Base-by-base conservation (phyloP, 202 grass and related monocot genomes). In the Panicum virgatum region DNA sequence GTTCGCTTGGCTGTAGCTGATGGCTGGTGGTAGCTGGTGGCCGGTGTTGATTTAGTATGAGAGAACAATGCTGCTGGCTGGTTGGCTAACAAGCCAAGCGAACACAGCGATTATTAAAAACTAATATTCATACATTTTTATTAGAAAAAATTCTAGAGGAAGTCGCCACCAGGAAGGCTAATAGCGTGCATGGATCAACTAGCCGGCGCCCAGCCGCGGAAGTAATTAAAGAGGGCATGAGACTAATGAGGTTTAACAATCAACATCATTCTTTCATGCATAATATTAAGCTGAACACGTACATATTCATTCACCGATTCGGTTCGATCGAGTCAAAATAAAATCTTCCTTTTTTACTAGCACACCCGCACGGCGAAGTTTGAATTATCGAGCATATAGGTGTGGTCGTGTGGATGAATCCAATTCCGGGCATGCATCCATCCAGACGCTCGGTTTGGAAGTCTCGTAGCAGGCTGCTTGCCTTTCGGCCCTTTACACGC, bases 401-500 rank as follows among this genome's bases (percentile, higher is more conserved):
- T 39, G 11, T 19, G 45, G n/a, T 73, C 43, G 11, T 40, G 4
- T 29, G 78, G 71, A 82, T 76, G 56, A 51, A 62, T 66, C 38
- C 73, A 52, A 79, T 63, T 48, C 78, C 27, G 15, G 22, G 80
- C 50, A 52, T 67, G 62, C n/a, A n/a, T n/a, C n/a, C 26, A 8
- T 44, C 7, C 0, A 73, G 64, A 76, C 22, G 75, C 25, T 54
- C 26, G 45, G 66, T 79, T 52, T 45, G 63, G 43, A 84, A 80
- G 76, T 60, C 60, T 13, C 38, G 12, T 16, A 6, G 46, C 30
- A 62, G 65, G 72, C 36, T n/a, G 53, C 65, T 40, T 10, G 47
- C 37, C 50, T 52, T 72, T 51, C 8, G 27, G 44, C 26, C 27
- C 8, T 79, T 56, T 40, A 26, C 45, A 26, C 61, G 61, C 14